Evolutionary conservation across 1,139 yeast genomes (phyloP), one percentile per base, ranked within the genome.

Genomic region (Wickerhamiella infanticola): DNA sequence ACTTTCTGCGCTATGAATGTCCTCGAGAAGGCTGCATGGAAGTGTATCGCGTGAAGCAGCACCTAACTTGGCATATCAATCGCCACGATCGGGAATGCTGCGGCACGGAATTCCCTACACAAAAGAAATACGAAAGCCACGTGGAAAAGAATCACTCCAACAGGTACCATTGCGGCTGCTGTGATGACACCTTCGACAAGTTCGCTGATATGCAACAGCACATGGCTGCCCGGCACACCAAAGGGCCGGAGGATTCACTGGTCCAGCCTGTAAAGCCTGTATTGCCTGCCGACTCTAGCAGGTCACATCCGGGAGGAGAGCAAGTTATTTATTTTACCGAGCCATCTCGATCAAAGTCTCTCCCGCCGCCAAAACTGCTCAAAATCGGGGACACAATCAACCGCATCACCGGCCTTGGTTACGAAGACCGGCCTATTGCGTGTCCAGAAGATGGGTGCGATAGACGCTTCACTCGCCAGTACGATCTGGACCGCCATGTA

Each of bases 41-140:
- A 52, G 63, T 78, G 0, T 88, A 85, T 57, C 75, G 79, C 58
- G 82, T 83, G 53, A 88, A 82, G 60, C 85, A 82, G 49, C 81
- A 86, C 37, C 68, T 86, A 47, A 68, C 85, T 45, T 82, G 81
- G 46, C 97, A 90, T 61, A 66, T 85, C 45, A 68, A 84, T 45
- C 81, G 80, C 46, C 97, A 90, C 61, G 64, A 78, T 3, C 66
- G 75, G 24, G 66, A 78, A 23, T 61, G 59, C 5, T 67, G 72
- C 48, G 55, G 50, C 5, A 52, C 53, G 41, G 58, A 58, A 33
- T 65, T 63, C 51, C 52, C 55, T 33, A 59, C 60, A 39, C 55
- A 59, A 43, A 52, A 57, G n/a, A 55, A 62, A 38, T 55, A 67
- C 40, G 58, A 57, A 45, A 49, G 55, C 35, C 72, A 67, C 48